phyloP scores from a whole-genome alignment of 495 filamentous ascomycete species.

The Neohortaea acidophila region DNA sequence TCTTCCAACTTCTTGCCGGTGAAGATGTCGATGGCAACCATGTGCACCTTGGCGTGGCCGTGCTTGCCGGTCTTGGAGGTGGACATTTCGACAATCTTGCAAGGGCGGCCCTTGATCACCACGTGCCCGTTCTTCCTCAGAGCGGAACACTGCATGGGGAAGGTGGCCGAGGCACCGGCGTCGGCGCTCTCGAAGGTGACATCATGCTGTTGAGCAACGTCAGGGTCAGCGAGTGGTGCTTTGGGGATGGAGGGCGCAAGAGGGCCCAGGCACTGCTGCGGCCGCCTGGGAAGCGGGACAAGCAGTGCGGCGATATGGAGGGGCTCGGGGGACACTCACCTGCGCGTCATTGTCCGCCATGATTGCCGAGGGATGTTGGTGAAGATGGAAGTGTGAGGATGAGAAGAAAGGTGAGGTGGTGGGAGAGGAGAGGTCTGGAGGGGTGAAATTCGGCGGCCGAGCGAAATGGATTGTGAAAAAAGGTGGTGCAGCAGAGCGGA shows the following conservation, averaged over 20 bases:
- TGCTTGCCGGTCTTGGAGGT: slow-evolving; percentile 99
- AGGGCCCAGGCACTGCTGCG: neutral
- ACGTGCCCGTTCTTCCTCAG: slow-evolving; percentile 97
- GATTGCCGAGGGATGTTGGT: slow-evolving; percentile 20
- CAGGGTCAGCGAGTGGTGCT: neutral
- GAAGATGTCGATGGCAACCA: slow-evolving; percentile 96
- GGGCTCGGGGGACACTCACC: slow-evolving; percentile 34
- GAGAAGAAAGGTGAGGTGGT: slow-evolving; percentile 16
- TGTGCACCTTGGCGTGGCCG: slow-evolving; percentile 99
- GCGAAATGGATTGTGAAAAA: too few relatives aligned
- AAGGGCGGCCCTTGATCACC: slow-evolving; percentile 93
- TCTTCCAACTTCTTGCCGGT: slow-evolving; percentile 99
- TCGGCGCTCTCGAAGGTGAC: slow-evolving; percentile 82
- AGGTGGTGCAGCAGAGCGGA: too few relatives aligned
- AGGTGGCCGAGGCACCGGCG: slow-evolving; percentile 86
- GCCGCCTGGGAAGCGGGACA: neutral
- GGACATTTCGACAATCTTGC: slow-evolving; percentile 99
- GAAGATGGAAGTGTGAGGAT: slow-evolving; percentile 20
- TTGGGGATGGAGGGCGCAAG: neutral
- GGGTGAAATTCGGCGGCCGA: too few relatives aligned
- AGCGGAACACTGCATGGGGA: slow-evolving; percentile 97
- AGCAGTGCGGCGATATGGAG: slow-evolving; percentile 4
- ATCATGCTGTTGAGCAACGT: slow-evolving; percentile 51
- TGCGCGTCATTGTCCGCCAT: slow-evolving; percentile 47
- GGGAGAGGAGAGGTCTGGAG: too few relatives aligned